Conservation (phyloP, 1,139 yeast genomes). For the Eremothecium coryli region DNA sequence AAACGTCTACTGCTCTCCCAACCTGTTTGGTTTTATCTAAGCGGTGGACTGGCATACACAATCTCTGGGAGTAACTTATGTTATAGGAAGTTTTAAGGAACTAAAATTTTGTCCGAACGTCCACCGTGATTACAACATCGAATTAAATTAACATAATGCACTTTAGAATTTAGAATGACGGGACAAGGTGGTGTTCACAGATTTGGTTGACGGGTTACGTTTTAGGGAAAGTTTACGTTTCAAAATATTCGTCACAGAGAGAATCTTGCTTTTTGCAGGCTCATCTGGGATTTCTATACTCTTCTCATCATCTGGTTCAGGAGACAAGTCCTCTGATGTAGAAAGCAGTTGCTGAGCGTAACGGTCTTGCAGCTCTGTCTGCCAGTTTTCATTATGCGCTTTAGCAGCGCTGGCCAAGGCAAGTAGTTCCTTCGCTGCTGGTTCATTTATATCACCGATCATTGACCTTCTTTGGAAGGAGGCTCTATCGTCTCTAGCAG, state of each 20-base stretch:
- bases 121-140: too few species aligned
- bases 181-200: too few species aligned
- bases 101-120: too few species aligned
- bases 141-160: too few species aligned
- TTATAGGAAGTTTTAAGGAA: too few species aligned
- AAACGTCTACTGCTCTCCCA: too few species aligned
- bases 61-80: too few species aligned
- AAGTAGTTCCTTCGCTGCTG: constrained; percentile 48
- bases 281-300: background rate
- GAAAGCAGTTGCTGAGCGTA: background rate
- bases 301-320: background rate
- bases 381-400: constrained; percentile 65
- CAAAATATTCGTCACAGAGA: constrained; percentile 4
- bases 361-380: constrained; percentile 43
- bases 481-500: constrained; percentile 75
- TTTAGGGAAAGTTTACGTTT: constrained; percentile 20
- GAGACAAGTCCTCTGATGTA: background rate
- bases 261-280: too few species aligned
- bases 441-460: constrained; percentile 27
- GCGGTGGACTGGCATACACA: too few species aligned
- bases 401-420: constrained; percentile 47
- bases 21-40: too few species aligned
- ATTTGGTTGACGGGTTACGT: constrained; percentile 12
- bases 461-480: constrained; percentile 59
- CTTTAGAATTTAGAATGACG: too few species aligned